Base-by-base conservation (phyloP, 2,329 filamentous ascomycete genomes). In the Fusarium pininemorale region DNA sequence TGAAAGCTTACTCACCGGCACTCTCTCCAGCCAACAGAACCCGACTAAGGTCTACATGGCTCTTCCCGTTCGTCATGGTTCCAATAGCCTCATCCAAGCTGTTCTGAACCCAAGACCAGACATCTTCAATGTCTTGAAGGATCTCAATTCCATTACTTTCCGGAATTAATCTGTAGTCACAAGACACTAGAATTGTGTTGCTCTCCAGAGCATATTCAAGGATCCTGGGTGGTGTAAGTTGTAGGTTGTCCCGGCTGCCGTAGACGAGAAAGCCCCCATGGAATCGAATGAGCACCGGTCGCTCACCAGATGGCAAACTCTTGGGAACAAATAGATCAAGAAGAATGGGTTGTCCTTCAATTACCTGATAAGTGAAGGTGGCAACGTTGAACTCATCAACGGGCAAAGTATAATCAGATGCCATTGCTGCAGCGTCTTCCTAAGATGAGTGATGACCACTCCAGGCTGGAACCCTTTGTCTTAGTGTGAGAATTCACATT, bases 401-500 rank as follows among this genome's bases (percentile, higher is more conserved):
- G 1, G 22, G 48, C 3, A 20, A 3, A 14, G 6, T 5, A 5
- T 14, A 7, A 3, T 35, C 12, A 2, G 48, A 18, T 1, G 7
- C 15, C 48, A 51, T 51, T 4, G 7, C 11, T 20, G 4, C 12
- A n/a, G 13, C 9, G 14, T 32, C 4, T 50, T 16, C 8, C 8
- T 0, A 2, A 7, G 1, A 0, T n/a, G 7, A 5, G 7, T 30
- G 6, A 14, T 48, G 0, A 15, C 7, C 6, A 30, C 5, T 11
- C 4, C 4, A 10, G 5, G 45, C 8, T 28, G 8, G 6, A 47
- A 3, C 44, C 18, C 4, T 1, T 1, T 28, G 6, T 28, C 7
- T 28, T 1, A 22, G 0, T 14, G 5, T 47, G 26, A 47, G 7
- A 26, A 47, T 28, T 18, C 0, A 7, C 4, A 26, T 12, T 13